phyloP scores from a whole-genome alignment of 2,329 filamentous ascomycete genomes.

The Ophiostoma angusticollis region DNA sequence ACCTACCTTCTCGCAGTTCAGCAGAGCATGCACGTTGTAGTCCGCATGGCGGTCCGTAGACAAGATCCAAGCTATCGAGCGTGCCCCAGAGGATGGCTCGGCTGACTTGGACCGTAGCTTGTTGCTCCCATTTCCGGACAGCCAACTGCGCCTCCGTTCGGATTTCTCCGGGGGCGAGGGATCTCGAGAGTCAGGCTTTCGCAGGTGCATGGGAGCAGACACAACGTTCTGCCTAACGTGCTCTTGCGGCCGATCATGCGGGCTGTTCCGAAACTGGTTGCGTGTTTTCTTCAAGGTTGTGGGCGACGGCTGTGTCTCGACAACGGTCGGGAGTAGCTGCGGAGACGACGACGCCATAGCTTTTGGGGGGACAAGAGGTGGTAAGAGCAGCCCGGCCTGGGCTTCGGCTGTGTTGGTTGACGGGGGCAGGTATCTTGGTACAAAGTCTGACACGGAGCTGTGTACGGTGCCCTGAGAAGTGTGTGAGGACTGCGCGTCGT shows the following conservation, averaged over 20 bases:
- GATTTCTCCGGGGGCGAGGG: slow-evolving; percentile 26
- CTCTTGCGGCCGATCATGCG: background rate
- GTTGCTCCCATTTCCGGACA: slow-evolving; percentile 28
- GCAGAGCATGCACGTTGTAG: slow-evolving; percentile 41
- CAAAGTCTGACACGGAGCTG: background rate
- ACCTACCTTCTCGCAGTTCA: slow-evolving; percentile 41
- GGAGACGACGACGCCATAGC: slow-evolving; percentile 2
- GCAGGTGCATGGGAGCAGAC: slow-evolving; percentile 14
- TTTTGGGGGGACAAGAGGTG: background rate
- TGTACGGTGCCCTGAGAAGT: too few species aligned
- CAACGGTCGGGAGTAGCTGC: background rate
- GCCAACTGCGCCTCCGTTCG: slow-evolving; percentile 39
- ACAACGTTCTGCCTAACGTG: slow-evolving; percentile 5
- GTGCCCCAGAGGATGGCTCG: slow-evolving; percentile 16
- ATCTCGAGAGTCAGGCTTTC: slow-evolving; percentile 13
- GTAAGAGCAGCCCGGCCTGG: background rate
- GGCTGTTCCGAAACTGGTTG: slow-evolving; percentile 3
- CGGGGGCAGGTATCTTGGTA: background rate
- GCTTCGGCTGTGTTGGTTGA: background rate
- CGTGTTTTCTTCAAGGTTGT: slow-evolving; percentile 10
- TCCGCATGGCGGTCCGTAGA: slow-evolving; percentile 38
- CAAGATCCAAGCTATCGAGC: slow-evolving; percentile 36
- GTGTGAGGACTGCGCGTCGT: background rate
- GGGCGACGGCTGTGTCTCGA: slow-evolving; percentile 5
- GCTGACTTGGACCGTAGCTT: slow-evolving; percentile 39